Evolutionary conservation across 352 stramenopile genomes (phyloP).

Genomic region (Phytophthora citrophthora): DNA sequence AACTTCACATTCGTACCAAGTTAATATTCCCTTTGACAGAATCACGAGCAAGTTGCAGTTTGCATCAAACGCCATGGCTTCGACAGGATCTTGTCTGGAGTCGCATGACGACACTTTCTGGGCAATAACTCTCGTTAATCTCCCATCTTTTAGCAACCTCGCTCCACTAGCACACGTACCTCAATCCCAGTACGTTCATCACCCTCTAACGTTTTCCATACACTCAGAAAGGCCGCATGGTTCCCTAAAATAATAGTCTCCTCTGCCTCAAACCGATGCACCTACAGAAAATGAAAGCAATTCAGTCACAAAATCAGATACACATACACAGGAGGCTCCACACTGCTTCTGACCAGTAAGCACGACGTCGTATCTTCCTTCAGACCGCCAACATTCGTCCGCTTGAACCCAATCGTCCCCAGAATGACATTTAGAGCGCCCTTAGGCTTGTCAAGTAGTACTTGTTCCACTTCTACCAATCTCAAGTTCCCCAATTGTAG

Average conservation of each 20-base stretch:
- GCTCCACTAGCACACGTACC: constrained; percentile 4
- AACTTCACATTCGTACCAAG: constrained; percentile 27
- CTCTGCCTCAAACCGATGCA: constrained; percentile 6
- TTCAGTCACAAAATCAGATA: background rate
- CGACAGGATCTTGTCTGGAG: constrained; percentile 11
- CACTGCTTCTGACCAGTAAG: constrained; percentile 15
- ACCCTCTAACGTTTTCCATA: constrained; percentile 12
- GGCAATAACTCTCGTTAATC: constrained; percentile 1
- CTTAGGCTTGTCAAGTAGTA: constrained; percentile 14
- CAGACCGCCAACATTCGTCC: constrained; percentile 19
- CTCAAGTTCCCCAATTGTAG: constrained; percentile 32
- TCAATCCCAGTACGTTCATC: constrained; percentile 8
- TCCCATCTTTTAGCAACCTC: background rate
- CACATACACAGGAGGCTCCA: background rate
- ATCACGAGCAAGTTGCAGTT: constrained; percentile 19
- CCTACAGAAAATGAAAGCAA: constrained; percentile 23
- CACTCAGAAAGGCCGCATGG: constrained; percentile 19
- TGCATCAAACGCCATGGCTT: constrained; percentile 27
- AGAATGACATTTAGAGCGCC: constrained; percentile 34
- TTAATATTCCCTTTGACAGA: constrained; percentile 35
- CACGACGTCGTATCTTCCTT: constrained; percentile 19
- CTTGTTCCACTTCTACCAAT: constrained; percentile 39
- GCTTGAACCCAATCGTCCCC: constrained; percentile 31
- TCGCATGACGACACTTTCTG: constrained; percentile 30
- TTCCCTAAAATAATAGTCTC: constrained; percentile 27